Evolutionary conservation across 768 basidiomycete genomes (phyloP).

Genomic region (Calocera viscosa): DNA sequence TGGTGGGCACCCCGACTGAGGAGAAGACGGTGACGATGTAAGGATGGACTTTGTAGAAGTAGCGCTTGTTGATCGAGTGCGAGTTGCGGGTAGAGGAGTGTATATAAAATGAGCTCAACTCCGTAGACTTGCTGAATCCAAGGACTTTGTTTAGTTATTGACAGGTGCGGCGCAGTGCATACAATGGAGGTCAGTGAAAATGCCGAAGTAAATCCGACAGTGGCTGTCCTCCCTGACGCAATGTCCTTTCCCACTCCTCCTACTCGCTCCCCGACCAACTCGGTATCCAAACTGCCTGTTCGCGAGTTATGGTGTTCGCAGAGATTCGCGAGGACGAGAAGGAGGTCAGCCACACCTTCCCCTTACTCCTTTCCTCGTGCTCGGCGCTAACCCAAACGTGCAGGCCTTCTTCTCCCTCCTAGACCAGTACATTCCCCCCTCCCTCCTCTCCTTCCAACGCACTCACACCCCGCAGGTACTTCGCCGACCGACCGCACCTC

Average conservation of each 20-base stretch:
- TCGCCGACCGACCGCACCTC: neutral
- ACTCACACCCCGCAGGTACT: too few species aligned
- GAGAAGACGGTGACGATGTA: neutral
- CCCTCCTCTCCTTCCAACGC: too few species aligned
- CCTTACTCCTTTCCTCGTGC: neutral
- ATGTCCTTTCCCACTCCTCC: too few species aligned
- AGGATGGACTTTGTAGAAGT: neutral
- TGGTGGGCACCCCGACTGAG: neutral
- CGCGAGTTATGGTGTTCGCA: constrained; percentile 1
- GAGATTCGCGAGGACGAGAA: neutral
- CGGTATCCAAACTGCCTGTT: too few species aligned
- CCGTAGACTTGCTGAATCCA: too few species aligned
- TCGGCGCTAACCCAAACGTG: neutral
- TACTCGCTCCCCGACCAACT: too few species aligned
- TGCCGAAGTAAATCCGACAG: too few species aligned
- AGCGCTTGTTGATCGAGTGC: neutral
- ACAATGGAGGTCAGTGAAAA: too few species aligned
- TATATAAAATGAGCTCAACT: neutral
- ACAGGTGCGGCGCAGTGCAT: too few species aligned
- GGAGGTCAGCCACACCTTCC: neutral
- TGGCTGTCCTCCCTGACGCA: too few species aligned
- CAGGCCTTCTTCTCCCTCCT: neutral
- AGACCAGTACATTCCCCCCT: neutral
- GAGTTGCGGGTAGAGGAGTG: neutral
- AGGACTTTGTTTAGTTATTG: too few species aligned